These are phyloP conservation scores for Luffa acutangula DNA, from an alignment of 306 rosid species.

Conservation along the genomic window DNA sequence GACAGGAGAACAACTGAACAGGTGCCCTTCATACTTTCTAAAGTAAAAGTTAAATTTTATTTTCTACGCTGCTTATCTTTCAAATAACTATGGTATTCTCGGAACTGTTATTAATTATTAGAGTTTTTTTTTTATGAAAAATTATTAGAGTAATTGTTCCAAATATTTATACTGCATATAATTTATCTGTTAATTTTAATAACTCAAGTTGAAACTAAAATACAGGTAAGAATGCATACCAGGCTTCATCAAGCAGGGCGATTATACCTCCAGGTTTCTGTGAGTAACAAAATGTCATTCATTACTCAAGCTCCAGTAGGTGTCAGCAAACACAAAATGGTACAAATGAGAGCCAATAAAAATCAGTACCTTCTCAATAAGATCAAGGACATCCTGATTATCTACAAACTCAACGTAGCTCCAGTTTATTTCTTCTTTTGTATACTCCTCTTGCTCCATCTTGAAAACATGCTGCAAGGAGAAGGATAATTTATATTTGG, in stretches of 20 bases:
- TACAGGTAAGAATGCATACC: slow-evolving; percentile 41
- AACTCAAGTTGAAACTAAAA: neutral
- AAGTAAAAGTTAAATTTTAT: neutral
- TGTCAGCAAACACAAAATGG: neutral
- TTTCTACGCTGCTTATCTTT: neutral
- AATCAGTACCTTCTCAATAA: slow-evolving; percentile 62
- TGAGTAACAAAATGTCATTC: slow-evolving; percentile 14
- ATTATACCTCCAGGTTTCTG: slow-evolving; percentile 94
- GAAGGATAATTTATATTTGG: neutral
- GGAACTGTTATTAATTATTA: neutral
- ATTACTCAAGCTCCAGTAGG: slow-evolving; percentile 8
- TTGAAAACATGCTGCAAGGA: slow-evolving; percentile 77
- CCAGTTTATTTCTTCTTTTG: slow-evolving; percentile 79
- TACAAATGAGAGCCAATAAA: neutral
- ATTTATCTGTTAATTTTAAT: neutral
- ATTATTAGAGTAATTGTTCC: neutral
- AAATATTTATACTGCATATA: neutral
- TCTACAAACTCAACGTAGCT: slow-evolving; percentile 85
- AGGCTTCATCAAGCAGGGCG: slow-evolving; percentile 92
- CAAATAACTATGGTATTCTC: neutral
- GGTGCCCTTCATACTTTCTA: neutral
- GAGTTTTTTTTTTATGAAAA: too few species aligned
- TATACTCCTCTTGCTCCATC: slow-evolving; percentile 95
- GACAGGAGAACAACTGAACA: slow-evolving; percentile 8
- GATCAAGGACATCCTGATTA: slow-evolving; percentile 87